Base-by-base conservation (phyloP, 495 filamentous ascomycete species). In the Margaritispora aquatica region DNA sequence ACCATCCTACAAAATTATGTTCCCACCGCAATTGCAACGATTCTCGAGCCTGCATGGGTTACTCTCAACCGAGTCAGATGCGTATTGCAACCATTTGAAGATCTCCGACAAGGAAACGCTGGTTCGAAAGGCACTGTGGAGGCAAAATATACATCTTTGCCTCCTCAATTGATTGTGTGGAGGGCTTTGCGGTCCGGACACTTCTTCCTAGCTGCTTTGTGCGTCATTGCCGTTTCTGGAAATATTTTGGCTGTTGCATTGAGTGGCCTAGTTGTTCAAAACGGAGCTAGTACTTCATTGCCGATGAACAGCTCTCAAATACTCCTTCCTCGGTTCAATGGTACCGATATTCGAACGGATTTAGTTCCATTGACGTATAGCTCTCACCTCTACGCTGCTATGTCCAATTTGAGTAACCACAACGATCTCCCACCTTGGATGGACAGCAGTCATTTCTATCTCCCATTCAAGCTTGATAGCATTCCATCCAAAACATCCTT, bases 41-140 rank as follows among this genome's bases (percentile, higher is more conserved):
- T 74, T 0, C 61, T 77, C 0, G 80, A 83, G 50, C 73, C 80
- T 0, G 67, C 74, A 5, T 77, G 77, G 70, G 63, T 77, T 1
- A 54, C 80, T 0, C 38, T 83, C 0, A 75, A 74, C 44, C 70
- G 77, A 0, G 51, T 73, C 0, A 52, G 76, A 2, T 78, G 74
- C 36, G 29, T 79, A 8, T 57, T 79, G 1, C 68, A 77, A 57
- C 77, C 79, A 10, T 73, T 78, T 41, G 69, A 76, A 21, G 69
- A 72, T 24, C 63, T 82, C 0, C 51, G 64, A 15, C 56, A 59
- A 26, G 70, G 72, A 9, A 61, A 65, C 10, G 64, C 72, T 11
- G n/a, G 23, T 26, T 21, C 71, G 1, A 57, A 55, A 1, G 61
- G 4, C 17, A 74, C 76, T 2, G 55, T 80, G 2, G 52, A 64